Base-by-base conservation (phyloP, 495 filamentous ascomycete genomes). In the Achaetomiella virescens region DNA sequence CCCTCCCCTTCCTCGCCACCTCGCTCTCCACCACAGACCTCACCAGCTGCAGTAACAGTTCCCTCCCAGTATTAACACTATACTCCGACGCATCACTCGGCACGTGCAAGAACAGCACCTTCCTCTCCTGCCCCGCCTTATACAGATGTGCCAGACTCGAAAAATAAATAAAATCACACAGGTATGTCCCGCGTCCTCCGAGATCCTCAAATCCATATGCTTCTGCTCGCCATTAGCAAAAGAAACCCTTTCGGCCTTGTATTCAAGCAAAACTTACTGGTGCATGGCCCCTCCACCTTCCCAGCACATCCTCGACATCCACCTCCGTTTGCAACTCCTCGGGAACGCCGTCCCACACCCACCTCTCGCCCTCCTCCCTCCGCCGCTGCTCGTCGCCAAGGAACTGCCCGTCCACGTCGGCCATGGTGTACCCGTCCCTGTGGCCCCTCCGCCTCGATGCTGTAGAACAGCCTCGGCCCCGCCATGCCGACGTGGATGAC, bases 101-200 rank as follows among this genome's bases (percentile, higher is more conserved):
- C 2, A 95, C 87, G 65, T 96, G 90, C 52, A 92, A 70, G 65
- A 96, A 96, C 25, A 86, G 66, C 15, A 90, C 83, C 49, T 80
- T 83, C 41, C 74, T 74, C 46, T 75, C 71, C 36, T 73, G 65
- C 20, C 75, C 73, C 6, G 72, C 70, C 68, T 75, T 77, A 46
- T 72, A 67, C 18, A 82, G 70, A 55, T 72, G 71, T 18, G 84
- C 78, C 66, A 96, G 62, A 58, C 82, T 88, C 6, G 85, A 85
- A 71, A 84, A 95, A 69, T 88, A 93, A 46, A 87, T 91, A 65
- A 91, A 96, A 61, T 92, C 90, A 66, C 90, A 96, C 15, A 92
- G 73, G 64, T 86, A 96, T 81, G 84, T 0, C 90, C 90, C 0
- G 90, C 86, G 63, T 95, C 86, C 41, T 84, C 81, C 6, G 86